Base-by-base conservation (phyloP, 2,329 filamentous ascomycete species). In the Magnaporthales sp. region DNA sequence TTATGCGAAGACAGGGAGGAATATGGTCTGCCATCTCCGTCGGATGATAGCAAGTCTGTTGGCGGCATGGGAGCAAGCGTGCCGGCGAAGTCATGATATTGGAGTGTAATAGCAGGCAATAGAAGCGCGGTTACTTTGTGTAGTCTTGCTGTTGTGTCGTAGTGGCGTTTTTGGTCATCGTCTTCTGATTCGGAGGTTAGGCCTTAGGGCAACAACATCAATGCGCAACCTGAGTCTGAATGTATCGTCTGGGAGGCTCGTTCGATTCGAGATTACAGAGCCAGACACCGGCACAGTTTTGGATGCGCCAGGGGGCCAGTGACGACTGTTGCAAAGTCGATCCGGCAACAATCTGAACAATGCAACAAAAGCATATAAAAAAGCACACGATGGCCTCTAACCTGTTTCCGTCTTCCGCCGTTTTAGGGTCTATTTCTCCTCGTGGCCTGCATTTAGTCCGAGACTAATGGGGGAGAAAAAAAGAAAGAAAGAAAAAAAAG, bases 61-160 rank as follows among this genome's bases (percentile, higher is more conserved):
- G 73, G 72, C 74, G 75, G 74, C 77, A 78, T 78, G 72, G 70
- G 73, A 74, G 72, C 72, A 68, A 70, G 70, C 69, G 69, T 71
- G 70, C 70, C 73, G 72, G 72, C 71, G 70, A 74, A 74, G 72
- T 75, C 77, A 78, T 78, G 71, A 74, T 77, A 76, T 69, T 64
- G 19, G 46, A 62, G 24, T 32, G 27, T 26, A 46, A 56, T 56
- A 65, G 54, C 46, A 64, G 38, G 61, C 19, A 30, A 63, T 60
- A 27, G 56, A 60, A 60, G 54, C 56, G 26, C 27, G 56, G 27
- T 27, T 60, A 60, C 56, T 60, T 60, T 26, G 56, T 13, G 24
- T 60, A 26, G 24, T 27, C 56, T 29, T 27, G 56, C 27, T 19
- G 56, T 60, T 26, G 27, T 13, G 56, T 27, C 56, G 56, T 60